Percentiles rank a stretch among this genome's conserved stretches.
Conservation (phyloP, 768 basidiomycete species). For the Pulveroboletus sp. region DNA sequence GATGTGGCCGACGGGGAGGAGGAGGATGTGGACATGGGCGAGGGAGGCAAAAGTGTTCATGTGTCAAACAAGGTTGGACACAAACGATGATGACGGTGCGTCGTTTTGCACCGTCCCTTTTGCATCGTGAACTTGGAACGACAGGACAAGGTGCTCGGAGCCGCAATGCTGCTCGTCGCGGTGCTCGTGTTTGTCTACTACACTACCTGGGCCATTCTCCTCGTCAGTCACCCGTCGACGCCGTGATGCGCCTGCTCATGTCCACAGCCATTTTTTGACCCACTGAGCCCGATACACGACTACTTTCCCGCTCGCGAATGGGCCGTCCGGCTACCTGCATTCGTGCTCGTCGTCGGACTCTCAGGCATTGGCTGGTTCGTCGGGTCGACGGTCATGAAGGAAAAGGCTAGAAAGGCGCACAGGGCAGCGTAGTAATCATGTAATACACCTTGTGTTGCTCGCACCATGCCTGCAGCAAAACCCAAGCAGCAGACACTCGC, state of each 20-base stretch:
- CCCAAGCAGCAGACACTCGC: constrained; percentile 46
- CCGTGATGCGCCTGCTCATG: constrained; percentile 6
- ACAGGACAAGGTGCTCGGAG: constrained; percentile 82
- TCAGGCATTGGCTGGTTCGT: constrained; percentile 79
- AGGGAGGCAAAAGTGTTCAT: constrained; percentile 84
- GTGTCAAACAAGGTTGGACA: constrained; percentile 17
- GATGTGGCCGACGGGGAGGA: constrained; percentile 84
- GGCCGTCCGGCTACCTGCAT: constrained; percentile 85
- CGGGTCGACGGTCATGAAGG: constrained; percentile 71
- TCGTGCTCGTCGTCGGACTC: constrained; percentile 78
- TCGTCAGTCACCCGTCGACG: constrained; percentile 48
- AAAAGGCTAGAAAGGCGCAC: constrained; percentile 63
- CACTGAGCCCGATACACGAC: constrained; percentile 65
- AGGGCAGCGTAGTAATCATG: constrained; percentile 9
- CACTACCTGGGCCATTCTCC: constrained; percentile 85
- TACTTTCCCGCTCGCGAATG: constrained; percentile 91
- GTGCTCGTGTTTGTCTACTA: constrained; percentile 83
- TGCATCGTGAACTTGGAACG: no score
- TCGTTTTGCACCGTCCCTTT: no score
- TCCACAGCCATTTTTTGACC: constrained; percentile 78
- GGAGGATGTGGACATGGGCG: constrained; percentile 80
- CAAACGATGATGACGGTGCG: constrained; percentile 27
- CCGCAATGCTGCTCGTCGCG: constrained; percentile 76
- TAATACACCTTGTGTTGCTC: not conserved
- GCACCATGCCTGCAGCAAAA: constrained; percentile 6